A percentile compares a stretch with the other conserved stretches of the same genome.
Evolutionary conservation across 768 basidiomycete species (phyloP).

Genomic region (Leccinum disarticulatum): DNA sequence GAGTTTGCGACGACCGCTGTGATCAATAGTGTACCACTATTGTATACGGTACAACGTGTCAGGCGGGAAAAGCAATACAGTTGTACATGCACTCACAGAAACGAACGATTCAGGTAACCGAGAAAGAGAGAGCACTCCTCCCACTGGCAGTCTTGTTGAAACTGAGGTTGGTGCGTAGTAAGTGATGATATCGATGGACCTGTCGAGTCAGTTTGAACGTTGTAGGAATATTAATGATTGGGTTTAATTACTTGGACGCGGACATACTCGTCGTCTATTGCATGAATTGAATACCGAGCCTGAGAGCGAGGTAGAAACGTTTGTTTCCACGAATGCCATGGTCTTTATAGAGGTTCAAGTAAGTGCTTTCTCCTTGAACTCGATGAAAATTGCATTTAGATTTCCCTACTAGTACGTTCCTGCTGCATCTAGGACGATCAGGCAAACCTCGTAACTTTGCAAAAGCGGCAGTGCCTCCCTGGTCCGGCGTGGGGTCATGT

Average conservation of each 20-base stretch:
- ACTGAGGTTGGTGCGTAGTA: conserved; percentile 9
- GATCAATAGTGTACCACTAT: conserved; percentile 10
- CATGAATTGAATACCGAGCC: conserved; percentile 9
- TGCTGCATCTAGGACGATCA: background rate
- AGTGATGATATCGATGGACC: conserved; percentile 8
- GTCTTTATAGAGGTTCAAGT: conserved; percentile 3
- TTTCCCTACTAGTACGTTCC: no score
- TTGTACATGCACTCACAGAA: background rate
- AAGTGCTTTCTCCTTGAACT: conserved; percentile 5
- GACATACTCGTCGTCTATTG: conserved; percentile 9
- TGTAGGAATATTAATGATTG: no score
- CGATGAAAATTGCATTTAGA: conserved; percentile 2
- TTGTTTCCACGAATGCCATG: conserved; percentile 8
- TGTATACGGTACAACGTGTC: background rate
- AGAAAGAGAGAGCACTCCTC: conserved; percentile 3
- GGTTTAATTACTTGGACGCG: background rate
- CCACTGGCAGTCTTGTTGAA: conserved; percentile 7
- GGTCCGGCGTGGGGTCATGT: conserved; percentile 1
- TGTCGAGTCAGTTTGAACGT: background rate
- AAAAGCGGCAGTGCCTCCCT: background rate
- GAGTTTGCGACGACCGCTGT: conserved; percentile 8
- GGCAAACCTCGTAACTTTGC: background rate
- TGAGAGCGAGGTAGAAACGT: conserved; percentile 7
- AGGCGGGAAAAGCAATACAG: background rate
- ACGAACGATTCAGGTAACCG: conserved; percentile 3